Base-by-base conservation (phyloP, 1,284 basidiomycete species). In the Malassezia cuniculi region DNA sequence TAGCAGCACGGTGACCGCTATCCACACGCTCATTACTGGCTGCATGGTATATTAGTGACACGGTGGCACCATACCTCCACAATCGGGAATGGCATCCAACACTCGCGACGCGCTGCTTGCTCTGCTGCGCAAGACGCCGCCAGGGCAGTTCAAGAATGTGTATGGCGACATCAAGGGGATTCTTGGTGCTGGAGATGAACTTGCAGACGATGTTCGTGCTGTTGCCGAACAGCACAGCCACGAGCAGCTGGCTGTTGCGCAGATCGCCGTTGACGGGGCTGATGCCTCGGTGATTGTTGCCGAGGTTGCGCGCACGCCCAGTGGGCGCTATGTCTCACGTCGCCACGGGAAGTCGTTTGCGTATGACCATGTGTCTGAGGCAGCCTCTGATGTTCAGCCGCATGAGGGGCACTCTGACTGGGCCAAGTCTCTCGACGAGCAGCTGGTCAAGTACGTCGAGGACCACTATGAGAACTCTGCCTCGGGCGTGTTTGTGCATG, bases 11-110 rank as follows among this genome's bases (percentile, higher is more conserved):
- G 54, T 54, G 22, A 48, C 46, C 6, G 24, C 39, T 1, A 39
- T 50, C 63, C 61, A 66, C 6, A 50, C 18, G 16, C 51, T 41
- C 4, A 60, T 60, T 34, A 66, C 55, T 21, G 63, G 61, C 8
- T 61, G 57, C 18, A 64, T 41, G 5, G 42, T 47, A 28, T 56
- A 57, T 22, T 20, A 24, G 6, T 24, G 8, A 6, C 21, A 8
- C 21, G 11, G 31, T 10, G 21, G 6, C 17, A 17, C 22, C 17
- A 27, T 15, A 16, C 21, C 32, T 34, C 32, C 32, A 34, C 32
- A 12, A 24, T 14, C 21, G 26, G 32, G 21, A 2, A 2, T 22
- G 32, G 10, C 25, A 24, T 14, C 12, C 24, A 12, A 26, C 22
- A 24, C 7, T 11, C 22, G 7, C 22, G 22, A 6, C 22, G 22